Evolutionary conservation across 2,329 filamentous ascomycete species (phyloP).

Genomic region (Phialocephala subalpina): DNA sequence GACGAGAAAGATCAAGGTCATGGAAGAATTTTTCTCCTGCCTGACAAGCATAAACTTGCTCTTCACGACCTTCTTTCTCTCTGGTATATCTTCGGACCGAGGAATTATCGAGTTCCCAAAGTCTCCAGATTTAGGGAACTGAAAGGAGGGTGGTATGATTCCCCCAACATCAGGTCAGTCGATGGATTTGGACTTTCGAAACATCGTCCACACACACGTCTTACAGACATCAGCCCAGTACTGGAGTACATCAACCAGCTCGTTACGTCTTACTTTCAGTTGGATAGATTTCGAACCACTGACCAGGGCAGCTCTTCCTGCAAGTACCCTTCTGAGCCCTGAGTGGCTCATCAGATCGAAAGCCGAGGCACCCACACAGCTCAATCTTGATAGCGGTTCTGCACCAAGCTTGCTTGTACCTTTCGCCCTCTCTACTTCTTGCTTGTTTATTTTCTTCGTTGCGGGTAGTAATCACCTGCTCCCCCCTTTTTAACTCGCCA

Average conservation of each 20-base stretch:
- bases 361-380: neutral
- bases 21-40: constrained; percentile 8
- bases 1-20: neutral
- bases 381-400: neutral
- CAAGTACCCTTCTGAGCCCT: neutral
- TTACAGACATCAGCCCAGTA: neutral
- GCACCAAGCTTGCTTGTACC: neutral
- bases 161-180: neutral
- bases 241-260: neutral
- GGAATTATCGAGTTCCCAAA: neutral
- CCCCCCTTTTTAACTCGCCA: neutral
- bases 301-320: neutral
- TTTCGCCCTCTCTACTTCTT: neutral
- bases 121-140: neutral
- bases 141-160: neutral
- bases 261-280: neutral
- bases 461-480: neutral
- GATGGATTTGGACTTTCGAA: neutral
- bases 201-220: constrained; percentile 1
- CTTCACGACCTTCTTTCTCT: neutral
- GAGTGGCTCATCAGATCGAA: neutral
- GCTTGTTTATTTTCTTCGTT: neutral
- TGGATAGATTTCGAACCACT: neutral
- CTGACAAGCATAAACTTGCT: neutral
- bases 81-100: neutral